These are phyloP conservation scores for Cytospora mali DNA, from an alignment of 2,329 filamentous ascomycete species.

Conservation along the genomic window DNA sequence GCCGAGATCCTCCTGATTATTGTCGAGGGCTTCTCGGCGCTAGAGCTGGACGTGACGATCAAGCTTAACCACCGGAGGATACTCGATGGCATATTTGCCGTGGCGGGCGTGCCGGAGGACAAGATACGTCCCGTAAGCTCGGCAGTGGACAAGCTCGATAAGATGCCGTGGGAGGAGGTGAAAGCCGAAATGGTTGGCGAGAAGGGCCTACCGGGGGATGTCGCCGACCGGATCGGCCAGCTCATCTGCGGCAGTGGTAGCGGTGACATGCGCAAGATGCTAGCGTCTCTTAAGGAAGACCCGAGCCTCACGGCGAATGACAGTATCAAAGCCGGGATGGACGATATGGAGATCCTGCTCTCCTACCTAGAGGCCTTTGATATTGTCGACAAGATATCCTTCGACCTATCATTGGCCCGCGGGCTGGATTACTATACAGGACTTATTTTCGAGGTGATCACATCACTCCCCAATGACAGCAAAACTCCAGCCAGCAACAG, in stretches of 20 bases:
- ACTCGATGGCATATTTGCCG: slow-evolving; percentile 86
- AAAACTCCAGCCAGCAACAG: slow-evolving; percentile 34
- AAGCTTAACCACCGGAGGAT: slow-evolving; percentile 96
- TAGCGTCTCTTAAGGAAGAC: slow-evolving; percentile 69
- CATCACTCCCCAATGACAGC: slow-evolving; percentile 74
- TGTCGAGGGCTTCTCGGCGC: slow-evolving; percentile 77
- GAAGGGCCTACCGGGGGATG: slow-evolving; percentile 74
- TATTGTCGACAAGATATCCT: slow-evolving; percentile 73
- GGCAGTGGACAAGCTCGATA: slow-evolving; percentile 96
- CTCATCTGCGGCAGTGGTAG: slow-evolving; percentile 62
- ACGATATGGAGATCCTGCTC: slow-evolving; percentile 79
- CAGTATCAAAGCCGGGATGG: slow-evolving; percentile 75
- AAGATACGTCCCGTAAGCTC: slow-evolving; percentile 88
- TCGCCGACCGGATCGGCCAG: slow-evolving; percentile 87
- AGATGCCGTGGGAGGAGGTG: slow-evolving; percentile 86
- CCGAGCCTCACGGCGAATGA: slow-evolving; percentile 69
- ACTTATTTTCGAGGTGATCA: slow-evolving; percentile 87
- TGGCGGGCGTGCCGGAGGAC: slow-evolving; percentile 82
- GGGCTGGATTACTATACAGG: slow-evolving; percentile 59
- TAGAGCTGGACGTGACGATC: slow-evolving; percentile 71
- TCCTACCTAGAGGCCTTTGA: slow-evolving; percentile 79
- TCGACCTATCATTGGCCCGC: slow-evolving; percentile 86
- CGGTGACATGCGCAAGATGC: slow-evolving; percentile 55
- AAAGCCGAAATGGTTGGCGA: slow-evolving; percentile 90
- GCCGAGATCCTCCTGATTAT: slow-evolving; percentile 85